These are phyloP conservation scores for Pigoraptor vietnamica DNA, from an alignment of 78 protist genomes.

Conservation along the genomic window DNA sequence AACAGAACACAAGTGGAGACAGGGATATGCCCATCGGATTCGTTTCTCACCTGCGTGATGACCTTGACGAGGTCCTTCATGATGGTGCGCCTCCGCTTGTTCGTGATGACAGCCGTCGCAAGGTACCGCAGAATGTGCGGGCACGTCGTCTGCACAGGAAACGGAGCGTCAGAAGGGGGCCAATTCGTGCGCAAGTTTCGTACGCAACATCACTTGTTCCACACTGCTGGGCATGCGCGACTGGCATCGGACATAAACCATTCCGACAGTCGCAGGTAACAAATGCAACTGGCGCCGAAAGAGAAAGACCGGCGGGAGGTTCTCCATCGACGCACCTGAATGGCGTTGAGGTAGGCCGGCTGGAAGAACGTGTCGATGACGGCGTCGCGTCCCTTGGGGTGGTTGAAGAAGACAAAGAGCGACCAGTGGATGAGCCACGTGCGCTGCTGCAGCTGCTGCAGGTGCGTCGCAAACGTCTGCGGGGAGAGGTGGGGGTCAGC, in stretches of 20 bases:
- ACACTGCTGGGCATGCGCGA: too few relatives aligned
- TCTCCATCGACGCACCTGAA: too few relatives aligned
- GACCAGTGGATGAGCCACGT: slow-evolving; percentile 87
- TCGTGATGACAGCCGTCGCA: slow-evolving; percentile 69
- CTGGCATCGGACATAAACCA: too few relatives aligned
- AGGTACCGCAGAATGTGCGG: slow-evolving; percentile 84
- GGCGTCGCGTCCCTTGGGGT: slow-evolving; percentile 44
- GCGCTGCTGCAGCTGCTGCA: slow-evolving; percentile 71
- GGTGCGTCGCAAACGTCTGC: neutral
- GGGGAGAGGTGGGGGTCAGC: neutral
- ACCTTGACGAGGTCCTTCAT: slow-evolving; percentile 57
- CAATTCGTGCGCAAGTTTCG: too few relatives aligned
- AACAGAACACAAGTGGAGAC: too few relatives aligned
- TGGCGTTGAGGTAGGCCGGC: too few relatives aligned
- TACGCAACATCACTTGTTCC: too few relatives aligned
- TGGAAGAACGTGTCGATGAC: slow-evolving; percentile 67
- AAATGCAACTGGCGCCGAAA: too few relatives aligned
- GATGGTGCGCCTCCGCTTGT: slow-evolving; percentile 42
- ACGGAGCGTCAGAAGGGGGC: too few relatives aligned
- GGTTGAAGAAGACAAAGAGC: slow-evolving; percentile 78
- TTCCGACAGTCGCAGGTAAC: too few relatives aligned
- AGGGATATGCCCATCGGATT: neutral
- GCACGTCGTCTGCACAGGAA: slow-evolving; percentile 74
- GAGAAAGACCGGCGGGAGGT: too few relatives aligned
- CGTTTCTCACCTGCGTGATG: neutral